A percentile compares a stretch with the other conserved stretches of the same genome.
These are phyloP conservation scores for Pulveroboletus ravenelii DNA, from an alignment of 768 basidiomycete species.

Conservation along the genomic window DNA sequence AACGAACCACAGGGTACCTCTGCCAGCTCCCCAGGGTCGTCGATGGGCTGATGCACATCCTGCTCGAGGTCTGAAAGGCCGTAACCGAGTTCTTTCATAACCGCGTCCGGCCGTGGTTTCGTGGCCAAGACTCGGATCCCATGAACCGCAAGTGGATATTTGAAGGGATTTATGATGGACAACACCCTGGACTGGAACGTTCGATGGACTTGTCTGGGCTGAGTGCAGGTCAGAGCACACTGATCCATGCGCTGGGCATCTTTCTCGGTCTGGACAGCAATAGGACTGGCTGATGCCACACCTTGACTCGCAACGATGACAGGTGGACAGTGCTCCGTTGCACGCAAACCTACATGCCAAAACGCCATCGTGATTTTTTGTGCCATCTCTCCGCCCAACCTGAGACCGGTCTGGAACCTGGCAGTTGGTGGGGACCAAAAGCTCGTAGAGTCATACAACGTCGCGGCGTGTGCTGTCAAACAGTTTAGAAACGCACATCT, in stretches of 20 bases:
- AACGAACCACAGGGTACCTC: slow-evolving; percentile 64
- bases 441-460: slow-evolving; percentile 57
- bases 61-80: slow-evolving; percentile 62
- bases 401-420: slow-evolving; percentile 58
- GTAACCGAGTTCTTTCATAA: slow-evolving; percentile 67
- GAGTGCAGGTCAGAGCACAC: slow-evolving; percentile 76
- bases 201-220: slow-evolving; percentile 66
- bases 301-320: no score
- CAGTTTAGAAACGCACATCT: slow-evolving; percentile 74
- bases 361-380: no score
- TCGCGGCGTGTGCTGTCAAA: slow-evolving; percentile 60
- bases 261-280: slow-evolving; percentile 68
- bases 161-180: slow-evolving; percentile 46
- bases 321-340: slow-evolving; percentile 52
- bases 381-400: no score
- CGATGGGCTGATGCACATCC: slow-evolving; percentile 52
- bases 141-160: slow-evolving; percentile 49
- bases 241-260: slow-evolving; percentile 69
- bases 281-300: no score
- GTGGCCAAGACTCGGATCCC: slow-evolving; percentile 59
- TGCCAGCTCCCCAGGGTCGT: slow-evolving; percentile 59
- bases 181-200: slow-evolving; percentile 36
- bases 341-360: slow-evolving; percentile 83
- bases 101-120: slow-evolving; percentile 75
- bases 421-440: slow-evolving; percentile 35